Evolutionary conservation across 306 rosid species (phyloP).

Genomic region (Malus orientalis): DNA sequence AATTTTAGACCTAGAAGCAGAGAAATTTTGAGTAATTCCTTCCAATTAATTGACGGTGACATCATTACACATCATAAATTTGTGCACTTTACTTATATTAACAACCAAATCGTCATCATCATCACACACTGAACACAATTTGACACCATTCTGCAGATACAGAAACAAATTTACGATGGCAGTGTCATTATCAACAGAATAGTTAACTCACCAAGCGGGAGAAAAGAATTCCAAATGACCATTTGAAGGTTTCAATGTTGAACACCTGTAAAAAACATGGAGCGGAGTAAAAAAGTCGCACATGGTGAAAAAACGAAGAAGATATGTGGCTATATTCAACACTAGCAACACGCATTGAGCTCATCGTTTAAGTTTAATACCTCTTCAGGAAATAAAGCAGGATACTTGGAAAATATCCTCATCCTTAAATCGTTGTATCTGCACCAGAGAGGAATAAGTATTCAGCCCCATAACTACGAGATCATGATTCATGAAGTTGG

Average conservation of each 20-base stretch:
- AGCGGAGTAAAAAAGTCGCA: slow-evolving; percentile 12
- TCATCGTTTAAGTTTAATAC: slow-evolving; percentile 20
- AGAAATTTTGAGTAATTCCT: neutral
- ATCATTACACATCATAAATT: neutral
- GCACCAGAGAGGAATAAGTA: slow-evolving; percentile 20
- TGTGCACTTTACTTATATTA: neutral
- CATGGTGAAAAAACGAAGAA: slow-evolving; percentile 16
- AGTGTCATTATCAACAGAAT: neutral
- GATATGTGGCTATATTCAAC: neutral
- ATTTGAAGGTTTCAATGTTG: slow-evolving; percentile 82
- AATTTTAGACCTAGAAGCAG: neutral
- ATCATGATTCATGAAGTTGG: neutral
- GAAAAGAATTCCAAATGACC: slow-evolving; percentile 98
- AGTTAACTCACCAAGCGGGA: slow-evolving; percentile 80
- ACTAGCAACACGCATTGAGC: neutral
- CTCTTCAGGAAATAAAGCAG: slow-evolving; percentile 86
- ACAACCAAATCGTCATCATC: neutral
- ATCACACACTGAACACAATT: neutral
- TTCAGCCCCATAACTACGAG: neutral
- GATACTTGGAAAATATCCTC: slow-evolving; percentile 88
- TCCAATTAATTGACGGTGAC: slow-evolving; percentile 1
- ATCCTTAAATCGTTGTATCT: slow-evolving; percentile 78
- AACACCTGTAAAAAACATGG: slow-evolving; percentile 59
- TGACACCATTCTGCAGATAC: neutral
- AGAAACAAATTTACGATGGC: neutral